Base-by-base conservation (phyloP, 495 filamentous ascomycete genomes). In the Aspergillus bridgeri region DNA sequence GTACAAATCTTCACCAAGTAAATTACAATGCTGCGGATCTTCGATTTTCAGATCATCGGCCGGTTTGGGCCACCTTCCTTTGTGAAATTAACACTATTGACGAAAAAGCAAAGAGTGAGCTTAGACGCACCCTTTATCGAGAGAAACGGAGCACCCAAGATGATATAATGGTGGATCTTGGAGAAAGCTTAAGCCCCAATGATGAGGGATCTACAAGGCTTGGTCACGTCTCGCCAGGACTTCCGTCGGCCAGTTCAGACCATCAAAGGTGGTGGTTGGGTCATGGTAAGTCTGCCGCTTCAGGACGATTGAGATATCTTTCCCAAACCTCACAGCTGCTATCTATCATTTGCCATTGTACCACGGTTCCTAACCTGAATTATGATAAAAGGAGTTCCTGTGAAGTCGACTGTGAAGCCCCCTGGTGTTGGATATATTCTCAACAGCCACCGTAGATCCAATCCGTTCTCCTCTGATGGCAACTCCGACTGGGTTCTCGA, bases 241-340 rank as follows among this genome's bases (percentile, higher is more conserved):
- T 96, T 17, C 94, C 95, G 18, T 86, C 92, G 43, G 88, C 95
- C 17, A 97, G 92, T 68, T 96, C 92, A 4, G 92, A 97, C 65
- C 80, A 82, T 33, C 81, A 86, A 57, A 96, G 90, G 73, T 98
- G 94, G 94, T 98, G 94, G 94, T 76, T 98, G 24, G 89, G 96
- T 51, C 89, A 91, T 69, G 84, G 85, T 81, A 74, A 53, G 68
- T 55, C 2, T 11, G 27, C 50, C 48, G 42, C 54, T 51, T 22
- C 44, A 20, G 18, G 17, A 44, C 29, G 18, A 24, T 53, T 53
- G 38, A 51, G 17, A 54, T 60, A 24, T 27, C 7, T 0, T 50
- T 24, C n/a, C 8, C 27, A 45, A 21, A 25, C 11, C 11, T 18
- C 15, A 13, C 17, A 4, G 11, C 52, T 33, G 51, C 29, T 44